phyloP scores from a whole-genome alignment of 768 basidiomycete genomes.

The Suillus discolor region DNA sequence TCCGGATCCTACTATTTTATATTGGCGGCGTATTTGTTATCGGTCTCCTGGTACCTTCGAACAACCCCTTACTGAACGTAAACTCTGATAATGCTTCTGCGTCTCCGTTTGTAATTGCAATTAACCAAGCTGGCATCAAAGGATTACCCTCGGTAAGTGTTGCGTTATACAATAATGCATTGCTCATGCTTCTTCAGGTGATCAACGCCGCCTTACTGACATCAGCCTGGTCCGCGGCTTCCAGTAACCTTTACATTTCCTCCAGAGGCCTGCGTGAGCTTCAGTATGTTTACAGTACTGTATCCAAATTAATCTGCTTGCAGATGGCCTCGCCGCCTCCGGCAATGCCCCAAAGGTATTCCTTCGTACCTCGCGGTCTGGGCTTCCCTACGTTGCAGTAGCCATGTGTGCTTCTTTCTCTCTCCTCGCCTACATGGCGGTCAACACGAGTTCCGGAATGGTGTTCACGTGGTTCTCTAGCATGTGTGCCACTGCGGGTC shows the following conservation, averaged over 20 bases:
- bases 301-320: conserved; percentile 22
- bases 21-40: conserved; percentile 47
- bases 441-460: conserved; percentile 33
- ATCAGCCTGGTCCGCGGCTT: conserved; percentile 44
- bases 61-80: conserved; percentile 43
- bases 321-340: conserved; percentile 54
- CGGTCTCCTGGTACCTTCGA: conserved; percentile 52
- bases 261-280: conserved; percentile 41
- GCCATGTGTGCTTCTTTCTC: conserved; percentile 32
- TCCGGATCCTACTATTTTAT: conserved; percentile 40
- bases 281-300: neutral
- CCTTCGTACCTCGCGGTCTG: conserved; percentile 34
- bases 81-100: conserved; percentile 42
- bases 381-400: conserved; percentile 50
- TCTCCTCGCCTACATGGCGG: conserved; percentile 44
- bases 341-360: conserved; percentile 60
- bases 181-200: conserved; percentile 17
- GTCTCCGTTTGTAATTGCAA: conserved; percentile 62
- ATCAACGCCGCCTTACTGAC: conserved; percentile 48
- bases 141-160: conserved; percentile 48
- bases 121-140: conserved; percentile 57
- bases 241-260: conserved; percentile 42
- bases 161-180: neutral
- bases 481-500: conserved; percentile 40
- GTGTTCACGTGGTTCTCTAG: conserved; percentile 46